phyloP scores from a whole-genome alignment of 2,329 filamentous ascomycete species.

The Penicillium sp. region DNA sequence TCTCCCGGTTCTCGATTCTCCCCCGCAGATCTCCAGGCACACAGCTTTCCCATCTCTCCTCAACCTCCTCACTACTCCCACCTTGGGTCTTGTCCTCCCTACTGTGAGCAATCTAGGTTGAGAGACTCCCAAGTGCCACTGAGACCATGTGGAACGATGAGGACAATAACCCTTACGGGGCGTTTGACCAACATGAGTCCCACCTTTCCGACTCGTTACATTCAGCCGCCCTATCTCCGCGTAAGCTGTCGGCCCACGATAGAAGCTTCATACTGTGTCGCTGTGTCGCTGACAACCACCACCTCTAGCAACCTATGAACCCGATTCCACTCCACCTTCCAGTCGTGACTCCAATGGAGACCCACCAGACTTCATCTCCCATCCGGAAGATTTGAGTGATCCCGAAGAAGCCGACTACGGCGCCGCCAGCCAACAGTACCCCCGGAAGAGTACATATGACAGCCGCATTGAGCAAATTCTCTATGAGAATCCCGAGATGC shows the following conservation, averaged over 20 bases:
- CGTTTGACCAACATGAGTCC: slow-evolving; percentile 82
- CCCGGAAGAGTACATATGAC: slow-evolving; percentile 75
- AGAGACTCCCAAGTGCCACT: neutral
- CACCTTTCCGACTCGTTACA: slow-evolving; percentile 64
- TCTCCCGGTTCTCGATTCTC: neutral
- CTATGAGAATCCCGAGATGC: slow-evolving; percentile 85
- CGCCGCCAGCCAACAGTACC: slow-evolving; percentile 43
- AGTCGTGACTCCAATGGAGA: slow-evolving; percentile 65
- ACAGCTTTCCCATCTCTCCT: slow-evolving; percentile 9
- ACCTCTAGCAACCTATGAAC: slow-evolving; percentile 50
- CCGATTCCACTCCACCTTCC: slow-evolving; percentile 59
- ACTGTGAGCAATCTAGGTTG: neutral
- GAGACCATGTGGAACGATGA: slow-evolving; percentile 94
- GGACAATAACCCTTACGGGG: slow-evolving; percentile 96
- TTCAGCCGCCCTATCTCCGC: slow-evolving; percentile 42
- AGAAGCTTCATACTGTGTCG: neutral
- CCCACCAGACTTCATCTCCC: slow-evolving; percentile 52
- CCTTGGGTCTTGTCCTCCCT: neutral
- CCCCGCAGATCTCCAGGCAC: slow-evolving; percentile 22
- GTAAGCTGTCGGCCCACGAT: slow-evolving; percentile 42
- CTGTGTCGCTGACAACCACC: slow-evolving; percentile 8
- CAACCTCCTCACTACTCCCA: no score
- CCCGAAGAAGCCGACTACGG: slow-evolving; percentile 52
- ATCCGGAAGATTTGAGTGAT: slow-evolving; percentile 51
- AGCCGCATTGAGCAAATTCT: slow-evolving; percentile 96